A percentile compares a stretch with the other conserved stretches of the same genome.
Conservation (phyloP, 768 basidiomycete species). For the Tulasnella sp. region DNA sequence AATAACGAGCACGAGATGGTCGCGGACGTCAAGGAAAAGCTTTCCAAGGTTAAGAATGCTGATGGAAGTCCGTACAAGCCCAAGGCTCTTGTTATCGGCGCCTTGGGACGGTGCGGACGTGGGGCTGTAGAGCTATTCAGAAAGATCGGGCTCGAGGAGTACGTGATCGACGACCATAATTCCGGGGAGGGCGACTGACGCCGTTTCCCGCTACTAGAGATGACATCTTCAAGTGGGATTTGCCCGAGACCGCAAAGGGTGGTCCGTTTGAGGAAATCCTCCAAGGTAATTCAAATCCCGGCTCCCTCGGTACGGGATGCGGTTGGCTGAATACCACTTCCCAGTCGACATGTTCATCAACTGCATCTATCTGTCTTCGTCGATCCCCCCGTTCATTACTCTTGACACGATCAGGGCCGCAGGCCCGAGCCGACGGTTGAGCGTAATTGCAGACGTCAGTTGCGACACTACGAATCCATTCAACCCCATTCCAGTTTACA, state of each 20-base stretch:
- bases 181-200: background rate
- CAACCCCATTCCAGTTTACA: conserved; percentile 96
- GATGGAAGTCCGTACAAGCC: conserved; percentile 49
- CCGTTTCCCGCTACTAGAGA: conserved; percentile 49
- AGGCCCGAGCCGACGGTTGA: conserved; percentile 62
- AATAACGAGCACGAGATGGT: conserved; percentile 84
- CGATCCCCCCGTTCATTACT: conserved; percentile 80
- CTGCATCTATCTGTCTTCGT: conserved; percentile 92
- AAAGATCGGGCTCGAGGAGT: conserved; percentile 95
- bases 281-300: conserved; percentile 46
- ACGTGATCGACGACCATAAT: conserved; percentile 38
- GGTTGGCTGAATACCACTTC: background rate
- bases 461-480: conserved; percentile 99
- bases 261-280: conserved; percentile 95
- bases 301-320: background rate
- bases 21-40: conserved; percentile 56
- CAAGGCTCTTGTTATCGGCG: conserved; percentile 91
- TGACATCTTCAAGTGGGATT: conserved; percentile 96
- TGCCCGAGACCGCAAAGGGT: conserved; percentile 93
- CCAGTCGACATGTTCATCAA: conserved; percentile 95
- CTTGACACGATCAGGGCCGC: conserved; percentile 65
- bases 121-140: conserved; percentile 94
- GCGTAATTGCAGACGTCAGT: conserved; percentile 92
- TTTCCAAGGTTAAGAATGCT: conserved; percentile 61
- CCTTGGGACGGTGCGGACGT: conserved; percentile 88